phyloP scores from a whole-genome alignment of 2,329 filamentous ascomycete genomes.

The Didymosphaeria variabile region DNA sequence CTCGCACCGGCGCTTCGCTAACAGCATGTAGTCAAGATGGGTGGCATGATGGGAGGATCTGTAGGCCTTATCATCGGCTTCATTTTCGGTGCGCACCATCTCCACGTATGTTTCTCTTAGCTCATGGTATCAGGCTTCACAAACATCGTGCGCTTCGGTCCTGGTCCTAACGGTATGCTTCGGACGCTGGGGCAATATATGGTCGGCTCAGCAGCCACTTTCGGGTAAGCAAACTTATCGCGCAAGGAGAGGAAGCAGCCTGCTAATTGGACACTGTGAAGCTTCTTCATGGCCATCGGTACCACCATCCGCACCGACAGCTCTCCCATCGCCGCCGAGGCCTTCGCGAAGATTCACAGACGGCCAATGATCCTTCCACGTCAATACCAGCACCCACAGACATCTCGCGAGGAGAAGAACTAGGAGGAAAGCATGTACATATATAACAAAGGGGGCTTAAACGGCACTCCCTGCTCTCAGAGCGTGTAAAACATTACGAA shows the following conservation, averaged over 20 bases:
- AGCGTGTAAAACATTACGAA: constrained; percentile 9
- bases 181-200: constrained; percentile 96
- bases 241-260: background rate
- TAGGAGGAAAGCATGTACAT: constrained; percentile 20
- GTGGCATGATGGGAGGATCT: constrained; percentile 96
- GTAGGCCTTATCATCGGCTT: constrained; percentile 97
- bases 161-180: constrained; percentile 92
- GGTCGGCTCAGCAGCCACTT: constrained; percentile 92
- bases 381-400: constrained; percentile 40
- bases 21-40: constrained; percentile 83
- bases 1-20: constrained; percentile 39
- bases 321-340: constrained; percentile 76
- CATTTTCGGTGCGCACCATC: constrained; percentile 80
- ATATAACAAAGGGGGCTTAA: background rate
- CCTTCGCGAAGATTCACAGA: constrained; percentile 75
- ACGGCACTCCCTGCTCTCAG: background rate
- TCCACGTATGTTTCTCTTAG: constrained; percentile 8
- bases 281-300: constrained; percentile 98
- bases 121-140: constrained; percentile 72
- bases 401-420: constrained; percentile 39
- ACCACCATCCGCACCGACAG: constrained; percentile 94
- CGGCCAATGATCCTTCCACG: constrained; percentile 74
- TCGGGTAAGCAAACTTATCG: constrained; percentile 72
- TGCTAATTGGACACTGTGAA: constrained; percentile 44
- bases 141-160: constrained; percentile 94